Base-by-base conservation (phyloP, 225 moss, liverwort and hornwort genomes). In the Sphagnum tenellum region DNA sequence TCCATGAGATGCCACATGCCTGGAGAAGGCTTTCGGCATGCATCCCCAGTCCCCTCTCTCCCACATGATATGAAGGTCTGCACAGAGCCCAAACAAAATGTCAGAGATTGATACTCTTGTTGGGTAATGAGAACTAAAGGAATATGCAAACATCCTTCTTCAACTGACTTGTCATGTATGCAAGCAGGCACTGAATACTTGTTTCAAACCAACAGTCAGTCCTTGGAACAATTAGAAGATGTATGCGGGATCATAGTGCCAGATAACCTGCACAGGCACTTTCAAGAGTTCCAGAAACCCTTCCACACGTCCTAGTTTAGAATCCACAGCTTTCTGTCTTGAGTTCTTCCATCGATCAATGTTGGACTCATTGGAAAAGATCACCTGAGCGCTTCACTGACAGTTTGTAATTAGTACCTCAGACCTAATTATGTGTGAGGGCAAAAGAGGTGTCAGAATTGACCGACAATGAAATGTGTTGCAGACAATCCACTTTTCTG, bases 351-450 rank as follows among this genome's bases (percentile, higher is more conserved):
- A 98, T 12, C 90, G 81, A 75, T 98, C 96, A 64, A 98, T 98
- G 71, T 87, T 98, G 44, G 89, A 79, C 78, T 98, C 92, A 59
- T 98, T 98, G 56, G 96, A 72, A 49, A 90, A 92, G 52, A 98
- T 71, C 48, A 98, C 88, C 95, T 95, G 83, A 63, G 10, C 3
- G 3, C 4, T 9, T 9, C 67, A 9, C 56, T 6, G 4, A 47
- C 45, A 56, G 49, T 48, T 13, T 7, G 58, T 58, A 5, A 44
- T 7, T 58, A 11, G 12, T 58, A 44, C 3, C 0, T 29, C 29
- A 29, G 0, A 29, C 29, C 29, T 29, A 29, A 29, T 29, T 29
- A 29, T 29, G 29, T 29, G 29, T 29, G 29, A 29, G 29, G 29
- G 29, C 44, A 13, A 2, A 5, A 58, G 44, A 13, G 44, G 7